phyloP scores from a whole-genome alignment of 139 green algal species.

The Nannochloris sp. region DNA sequence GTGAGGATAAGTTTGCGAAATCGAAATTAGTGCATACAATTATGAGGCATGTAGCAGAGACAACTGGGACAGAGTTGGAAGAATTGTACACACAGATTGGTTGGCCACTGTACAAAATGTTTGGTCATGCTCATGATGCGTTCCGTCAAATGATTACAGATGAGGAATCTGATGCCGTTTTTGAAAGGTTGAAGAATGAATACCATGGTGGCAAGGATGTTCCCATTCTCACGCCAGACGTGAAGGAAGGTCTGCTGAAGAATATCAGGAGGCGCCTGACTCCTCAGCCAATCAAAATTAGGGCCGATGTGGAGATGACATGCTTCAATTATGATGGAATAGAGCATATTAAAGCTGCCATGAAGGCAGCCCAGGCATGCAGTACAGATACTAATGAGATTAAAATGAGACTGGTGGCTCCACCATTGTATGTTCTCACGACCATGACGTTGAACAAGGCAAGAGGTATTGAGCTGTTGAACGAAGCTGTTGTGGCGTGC shows the following conservation, averaged over 20 bases:
- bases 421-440: conserved; percentile 96
- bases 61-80: conserved; percentile 53
- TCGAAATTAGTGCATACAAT: conserved; percentile 98
- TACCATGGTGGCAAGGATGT: conserved; percentile 42
- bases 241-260: conserved; percentile 82
- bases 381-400: conserved; percentile 76
- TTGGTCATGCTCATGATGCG: conserved; percentile 92
- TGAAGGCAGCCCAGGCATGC: conserved; percentile 58
- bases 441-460: conserved; percentile 92
- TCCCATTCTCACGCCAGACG: conserved; percentile 46
- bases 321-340: conserved; percentile 97
- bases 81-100: conserved; percentile 78
- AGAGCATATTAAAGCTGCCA: conserved; percentile 90
- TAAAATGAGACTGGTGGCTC: conserved; percentile 94
- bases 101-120: conserved; percentile 93
- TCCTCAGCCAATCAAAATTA: conserved; percentile 98
- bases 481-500: conserved; percentile 63
- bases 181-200: conserved; percentile 48
- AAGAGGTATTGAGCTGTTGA: conserved; percentile 53
- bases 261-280: conserved; percentile 96
- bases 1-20: conserved; percentile 93
- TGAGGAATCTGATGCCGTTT: conserved; percentile 46
- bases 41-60: conserved; percentile 96
- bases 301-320: conserved; percentile 95
- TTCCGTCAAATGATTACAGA: conserved; percentile 71